These are phyloP conservation scores for Liriodendron chinense DNA, from an alignment of 164 flowering plant species.

Conservation along the genomic window DNA sequence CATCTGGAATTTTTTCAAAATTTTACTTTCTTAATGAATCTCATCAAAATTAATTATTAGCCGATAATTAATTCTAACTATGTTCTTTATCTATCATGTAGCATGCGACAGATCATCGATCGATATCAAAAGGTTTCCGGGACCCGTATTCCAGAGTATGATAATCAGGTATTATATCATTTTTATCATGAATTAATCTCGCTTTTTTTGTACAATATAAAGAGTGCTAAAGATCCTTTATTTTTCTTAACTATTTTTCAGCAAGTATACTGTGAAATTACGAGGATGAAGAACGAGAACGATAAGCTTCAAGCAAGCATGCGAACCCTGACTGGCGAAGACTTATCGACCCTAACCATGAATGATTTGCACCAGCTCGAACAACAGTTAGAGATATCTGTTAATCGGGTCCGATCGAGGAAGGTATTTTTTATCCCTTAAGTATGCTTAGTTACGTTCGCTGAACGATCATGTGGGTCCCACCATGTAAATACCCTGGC, in stretches of 20 bases:
- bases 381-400: conserved; percentile 34
- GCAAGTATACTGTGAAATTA: conserved; percentile 33
- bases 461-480: too few species aligned
- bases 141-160: conserved; percentile 21
- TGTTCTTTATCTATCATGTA: conserved; percentile 3
- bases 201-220: background rate
- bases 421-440: conserved; percentile 29
- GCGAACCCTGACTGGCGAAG: conserved; percentile 35
- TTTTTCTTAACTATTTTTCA: conserved; percentile 1
- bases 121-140: conserved; percentile 32
- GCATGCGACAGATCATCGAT: conserved; percentile 40
- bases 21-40: too few species aligned
- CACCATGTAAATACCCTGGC: too few species aligned
- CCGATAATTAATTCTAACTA: too few species aligned
- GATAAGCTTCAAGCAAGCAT: conserved; percentile 39
- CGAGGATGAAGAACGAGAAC: conserved; percentile 32
- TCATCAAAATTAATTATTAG: too few species aligned
- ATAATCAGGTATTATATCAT: conserved; percentile 26
- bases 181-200: background rate
- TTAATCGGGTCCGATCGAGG: conserved; percentile 35
- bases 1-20: too few species aligned
- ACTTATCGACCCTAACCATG: conserved; percentile 22
- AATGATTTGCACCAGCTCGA: conserved; percentile 38
- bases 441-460: too few species aligned
- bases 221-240: background rate